Evolutionary conservation across 139 green algal species (phyloP).

Genomic region (Asterochloris sp.): DNA sequence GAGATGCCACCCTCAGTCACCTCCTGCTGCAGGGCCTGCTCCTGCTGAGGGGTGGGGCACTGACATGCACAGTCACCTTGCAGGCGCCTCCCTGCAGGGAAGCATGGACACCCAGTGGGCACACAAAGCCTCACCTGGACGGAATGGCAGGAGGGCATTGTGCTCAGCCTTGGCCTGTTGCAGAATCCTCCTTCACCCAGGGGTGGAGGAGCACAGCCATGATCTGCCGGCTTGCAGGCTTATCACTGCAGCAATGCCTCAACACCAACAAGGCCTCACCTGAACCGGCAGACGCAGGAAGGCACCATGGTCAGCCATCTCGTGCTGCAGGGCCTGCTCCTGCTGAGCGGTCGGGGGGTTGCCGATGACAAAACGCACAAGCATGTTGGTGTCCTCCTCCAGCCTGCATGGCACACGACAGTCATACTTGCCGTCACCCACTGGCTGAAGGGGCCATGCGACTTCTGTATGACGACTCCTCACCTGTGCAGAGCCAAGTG

Average conservation of each 20-base stretch:
- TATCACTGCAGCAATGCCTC: too few relatives aligned
- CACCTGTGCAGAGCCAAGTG: background rate
- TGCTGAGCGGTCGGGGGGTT: slow-evolving; percentile 9
- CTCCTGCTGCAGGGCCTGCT: slow-evolving; percentile 37
- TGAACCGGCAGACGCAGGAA: slow-evolving; percentile 51
- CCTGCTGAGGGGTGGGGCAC: background rate
- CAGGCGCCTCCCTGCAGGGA: too few relatives aligned
- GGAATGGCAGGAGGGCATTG: too few relatives aligned
- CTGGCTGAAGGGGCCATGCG: background rate
- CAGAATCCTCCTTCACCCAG: too few relatives aligned
- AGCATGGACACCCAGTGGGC: too few relatives aligned
- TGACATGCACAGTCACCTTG: too few relatives aligned
- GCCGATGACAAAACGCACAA: slow-evolving; percentile 63
- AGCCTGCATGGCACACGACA: slow-evolving; percentile 13
- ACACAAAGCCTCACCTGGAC: too few relatives aligned
- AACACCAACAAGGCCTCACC: background rate
- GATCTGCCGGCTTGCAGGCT: too few relatives aligned
- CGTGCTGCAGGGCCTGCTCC: slow-evolving; percentile 32
- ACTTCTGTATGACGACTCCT: background rate
- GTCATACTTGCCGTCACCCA: background rate
- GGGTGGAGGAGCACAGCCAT: too few relatives aligned
- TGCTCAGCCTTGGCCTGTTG: too few relatives aligned
- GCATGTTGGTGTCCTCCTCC: slow-evolving; percentile 37
- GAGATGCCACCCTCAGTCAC: slow-evolving; percentile 35
- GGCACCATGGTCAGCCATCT: slow-evolving; percentile 36